Conservation (phyloP, 2,329 filamentous ascomycete genomes). For the Aspergillus pseudoglaucus region DNA sequence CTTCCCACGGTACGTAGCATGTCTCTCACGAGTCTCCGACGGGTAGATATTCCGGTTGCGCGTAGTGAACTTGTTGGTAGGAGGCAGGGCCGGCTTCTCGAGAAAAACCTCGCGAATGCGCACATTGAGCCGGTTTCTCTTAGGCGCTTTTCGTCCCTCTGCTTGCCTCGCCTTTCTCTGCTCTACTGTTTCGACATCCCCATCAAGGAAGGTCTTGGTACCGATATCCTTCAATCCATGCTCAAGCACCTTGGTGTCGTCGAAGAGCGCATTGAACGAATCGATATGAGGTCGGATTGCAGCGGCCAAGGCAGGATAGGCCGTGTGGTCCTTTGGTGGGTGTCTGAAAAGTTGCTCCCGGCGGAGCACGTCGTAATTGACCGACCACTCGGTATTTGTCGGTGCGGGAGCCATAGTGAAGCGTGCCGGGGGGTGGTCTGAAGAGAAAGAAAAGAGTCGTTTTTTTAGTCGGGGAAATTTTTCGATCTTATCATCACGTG, state of each 20-base stretch:
- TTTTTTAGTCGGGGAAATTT: slow-evolving; percentile 31
- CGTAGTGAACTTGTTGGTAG: slow-evolving; percentile 72
- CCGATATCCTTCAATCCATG: slow-evolving; percentile 84
- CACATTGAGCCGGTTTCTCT: slow-evolving; percentile 68
- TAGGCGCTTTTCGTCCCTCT: slow-evolving; percentile 47
- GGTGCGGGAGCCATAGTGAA: slow-evolving; percentile 48
- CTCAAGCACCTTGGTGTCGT: slow-evolving; percentile 63
- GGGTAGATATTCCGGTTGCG: slow-evolving; percentile 81
- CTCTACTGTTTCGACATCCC: slow-evolving; percentile 47
- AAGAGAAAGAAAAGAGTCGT: slow-evolving; percentile 10
- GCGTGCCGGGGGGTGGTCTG: slow-evolving; percentile 1
- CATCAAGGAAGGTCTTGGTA: slow-evolving; percentile 79
- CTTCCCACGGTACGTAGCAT: slow-evolving; percentile 83
- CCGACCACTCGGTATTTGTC: slow-evolving; percentile 69
- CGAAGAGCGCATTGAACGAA: slow-evolving; percentile 89
- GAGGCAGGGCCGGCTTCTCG: slow-evolving; percentile 71
- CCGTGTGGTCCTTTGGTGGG: slow-evolving; percentile 77
- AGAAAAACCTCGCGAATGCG: slow-evolving; percentile 75
- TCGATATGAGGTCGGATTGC: slow-evolving; percentile 91
- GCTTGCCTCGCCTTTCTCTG: slow-evolving; percentile 41
- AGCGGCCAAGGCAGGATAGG: slow-evolving; percentile 77
- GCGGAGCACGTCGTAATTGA: slow-evolving; percentile 76
- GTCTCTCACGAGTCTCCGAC: slow-evolving; percentile 88
- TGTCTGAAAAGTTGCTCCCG: slow-evolving; percentile 84
- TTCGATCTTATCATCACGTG: slow-evolving; percentile 40